Evolutionary conservation across 441 rosid genomes (phyloP).

Genomic region (Bruguiera hainesii): DNA sequence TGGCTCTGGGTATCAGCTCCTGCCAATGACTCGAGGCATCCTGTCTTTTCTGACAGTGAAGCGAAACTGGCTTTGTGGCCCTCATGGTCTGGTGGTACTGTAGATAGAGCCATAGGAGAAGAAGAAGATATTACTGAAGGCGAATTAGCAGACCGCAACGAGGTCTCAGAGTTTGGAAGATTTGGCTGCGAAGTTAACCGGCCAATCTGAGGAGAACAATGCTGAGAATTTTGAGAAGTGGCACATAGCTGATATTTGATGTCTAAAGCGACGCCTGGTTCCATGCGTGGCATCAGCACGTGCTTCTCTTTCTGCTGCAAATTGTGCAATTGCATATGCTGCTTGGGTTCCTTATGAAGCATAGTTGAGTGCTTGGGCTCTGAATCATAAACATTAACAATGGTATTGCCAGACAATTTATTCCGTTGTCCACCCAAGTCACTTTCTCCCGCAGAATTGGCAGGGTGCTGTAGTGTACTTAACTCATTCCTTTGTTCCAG

Average conservation of each 20-base stretch:
- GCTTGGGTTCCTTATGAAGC: slow-evolving; percentile 5
- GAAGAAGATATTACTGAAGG: slow-evolving; percentile 22
- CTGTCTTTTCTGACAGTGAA: no score
- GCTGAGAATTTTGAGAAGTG: slow-evolving; percentile 23
- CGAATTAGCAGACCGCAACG: background rate
- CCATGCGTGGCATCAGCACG: background rate
- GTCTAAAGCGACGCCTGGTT: background rate
- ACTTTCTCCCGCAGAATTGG: slow-evolving; percentile 6
- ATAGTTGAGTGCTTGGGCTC: slow-evolving; percentile 1
- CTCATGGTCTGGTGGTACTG: slow-evolving; percentile 6
- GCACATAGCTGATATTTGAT: slow-evolving; percentile 7
- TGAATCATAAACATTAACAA: background rate
- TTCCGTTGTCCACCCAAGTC: slow-evolving; percentile 7
- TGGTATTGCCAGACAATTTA: background rate
- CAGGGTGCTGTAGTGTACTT: background rate
- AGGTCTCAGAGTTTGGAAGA: no score
- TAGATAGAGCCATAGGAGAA: slow-evolving; percentile 24
- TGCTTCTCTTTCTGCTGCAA: slow-evolving; percentile 11
- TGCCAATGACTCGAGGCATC: background rate
- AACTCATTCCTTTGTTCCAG: slow-evolving; percentile 12
- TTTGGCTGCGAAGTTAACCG: slow-evolving; percentile 14
- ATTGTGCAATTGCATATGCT: slow-evolving; percentile 11
- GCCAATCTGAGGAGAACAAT: slow-evolving; percentile 29
- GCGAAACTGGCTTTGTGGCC: no score
- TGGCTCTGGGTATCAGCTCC: background rate